These are phyloP conservation scores for Euphorbia celastroides DNA, from an alignment of 441 rosid genomes.

Conservation along the genomic window DNA sequence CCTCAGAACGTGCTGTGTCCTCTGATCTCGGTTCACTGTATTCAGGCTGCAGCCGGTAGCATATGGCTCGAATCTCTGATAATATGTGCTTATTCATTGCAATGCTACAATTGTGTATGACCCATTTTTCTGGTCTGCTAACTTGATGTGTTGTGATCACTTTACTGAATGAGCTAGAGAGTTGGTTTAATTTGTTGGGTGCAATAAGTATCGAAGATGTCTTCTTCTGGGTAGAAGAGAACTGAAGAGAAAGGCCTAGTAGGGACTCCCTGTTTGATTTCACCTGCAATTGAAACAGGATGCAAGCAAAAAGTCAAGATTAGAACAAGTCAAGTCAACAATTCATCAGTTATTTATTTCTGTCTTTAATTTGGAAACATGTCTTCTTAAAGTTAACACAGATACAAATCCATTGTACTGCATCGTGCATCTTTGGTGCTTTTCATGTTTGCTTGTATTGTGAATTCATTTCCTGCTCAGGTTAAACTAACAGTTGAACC, in stretches of 20 bases:
- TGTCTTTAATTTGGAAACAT: neutral
- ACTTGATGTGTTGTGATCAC: conserved; percentile 31
- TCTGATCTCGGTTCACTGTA: conserved; percentile 12
- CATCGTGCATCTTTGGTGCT: too few species aligned
- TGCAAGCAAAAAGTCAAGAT: conserved; percentile 5
- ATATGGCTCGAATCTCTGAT: conserved; percentile 51
- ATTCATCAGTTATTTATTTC: neutral
- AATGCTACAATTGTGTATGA: conserved; percentile 37
- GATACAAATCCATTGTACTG: neutral
- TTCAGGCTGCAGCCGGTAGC: conserved; percentile 42
- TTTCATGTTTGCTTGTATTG: too few species aligned
- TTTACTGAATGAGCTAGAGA: conserved; percentile 29
- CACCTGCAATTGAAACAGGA: conserved; percentile 37
- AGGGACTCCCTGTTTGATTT: conserved; percentile 52
- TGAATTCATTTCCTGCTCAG: too few species aligned
- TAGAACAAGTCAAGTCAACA: neutral
- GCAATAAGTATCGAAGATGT: conserved; percentile 38
- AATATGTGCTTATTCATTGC: conserved; percentile 45
- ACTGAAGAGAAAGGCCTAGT: conserved; percentile 49
- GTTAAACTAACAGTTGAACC: neutral
- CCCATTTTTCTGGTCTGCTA: conserved; percentile 37
- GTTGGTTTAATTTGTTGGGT: conserved; percentile 22
- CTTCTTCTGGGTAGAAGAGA: conserved; percentile 38
- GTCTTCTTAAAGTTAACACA: neutral
- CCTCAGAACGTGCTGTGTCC: conserved; percentile 11